Conservation (phyloP, 441 rosid genomes). For the Arabidopsis hybrid region DNA sequence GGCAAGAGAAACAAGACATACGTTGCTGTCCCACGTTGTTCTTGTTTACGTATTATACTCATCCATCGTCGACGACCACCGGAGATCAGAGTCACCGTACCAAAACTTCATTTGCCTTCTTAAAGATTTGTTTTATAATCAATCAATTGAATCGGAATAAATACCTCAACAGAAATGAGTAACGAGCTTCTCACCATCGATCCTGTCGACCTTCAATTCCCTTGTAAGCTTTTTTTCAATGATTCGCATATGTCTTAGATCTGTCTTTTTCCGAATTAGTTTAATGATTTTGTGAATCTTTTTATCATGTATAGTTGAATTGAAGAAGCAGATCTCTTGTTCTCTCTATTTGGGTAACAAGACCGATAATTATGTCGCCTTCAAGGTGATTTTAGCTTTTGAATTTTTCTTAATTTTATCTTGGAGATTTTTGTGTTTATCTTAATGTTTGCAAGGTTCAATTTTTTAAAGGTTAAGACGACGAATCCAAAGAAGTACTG, state of each 20-base stretch:
- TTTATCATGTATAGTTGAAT: slow-evolving; percentile 59
- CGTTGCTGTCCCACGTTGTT: slow-evolving; percentile 17
- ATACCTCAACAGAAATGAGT: slow-evolving; percentile 50
- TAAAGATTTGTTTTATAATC: not conserved
- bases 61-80: slow-evolving; percentile 24
- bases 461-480: slow-evolving; percentile 69
- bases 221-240: slow-evolving; percentile 53
- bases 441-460: slow-evolving; percentile 14
- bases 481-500: slow-evolving; percentile 87
- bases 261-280: slow-evolving; percentile 16
- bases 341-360: slow-evolving; percentile 75
- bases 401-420: not conserved
- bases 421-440: slow-evolving; percentile 1
- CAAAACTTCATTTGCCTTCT: not conserved
- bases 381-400: slow-evolving; percentile 57
- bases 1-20: slow-evolving; percentile 7
- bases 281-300: not conserved
- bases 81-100: not conserved
- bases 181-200: slow-evolving; percentile 74
- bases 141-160: not conserved
- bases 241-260: slow-evolving; percentile 22
- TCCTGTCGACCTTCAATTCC: slow-evolving; percentile 76
- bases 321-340: slow-evolving; percentile 83
- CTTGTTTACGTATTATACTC: slow-evolving; percentile 2
- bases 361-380: slow-evolving; percentile 75